phyloP scores from a whole-genome alignment of 257 asterid genomes.

The Salvia hispanica region DNA sequence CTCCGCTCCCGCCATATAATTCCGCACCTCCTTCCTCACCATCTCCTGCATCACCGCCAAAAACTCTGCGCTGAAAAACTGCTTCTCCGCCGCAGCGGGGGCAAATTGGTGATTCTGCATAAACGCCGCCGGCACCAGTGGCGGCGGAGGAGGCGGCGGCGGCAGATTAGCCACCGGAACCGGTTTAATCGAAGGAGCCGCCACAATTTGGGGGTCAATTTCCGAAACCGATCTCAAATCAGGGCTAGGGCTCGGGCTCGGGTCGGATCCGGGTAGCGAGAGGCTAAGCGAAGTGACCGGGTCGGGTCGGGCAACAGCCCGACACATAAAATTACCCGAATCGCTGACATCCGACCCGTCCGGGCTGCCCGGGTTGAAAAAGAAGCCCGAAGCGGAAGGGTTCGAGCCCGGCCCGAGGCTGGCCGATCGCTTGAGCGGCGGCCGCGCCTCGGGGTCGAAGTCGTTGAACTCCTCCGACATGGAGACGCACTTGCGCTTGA shows the following conservation, averaged over 20 bases:
- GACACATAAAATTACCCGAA: conserved; percentile 49
- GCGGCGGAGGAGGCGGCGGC: neutral
- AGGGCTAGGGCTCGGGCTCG: neutral
- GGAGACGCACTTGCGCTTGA: conserved; percentile 72
- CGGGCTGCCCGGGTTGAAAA: conserved; percentile 61
- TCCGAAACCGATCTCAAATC: neutral
- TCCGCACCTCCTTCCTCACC: conserved; percentile 50
- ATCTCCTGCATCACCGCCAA: conserved; percentile 68
- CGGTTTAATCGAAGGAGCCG: conserved; percentile 19
- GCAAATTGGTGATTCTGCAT: conserved; percentile 21
- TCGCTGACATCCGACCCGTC: conserved; percentile 68
- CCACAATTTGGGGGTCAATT: conserved; percentile 5
- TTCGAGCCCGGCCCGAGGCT: conserved; percentile 59
- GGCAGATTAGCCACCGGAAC: conserved; percentile 17
- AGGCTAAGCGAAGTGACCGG: conserved; percentile 62
- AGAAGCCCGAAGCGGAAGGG: conserved; percentile 43
- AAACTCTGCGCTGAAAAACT: conserved; percentile 65
- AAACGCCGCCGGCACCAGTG: too few relatives aligned
- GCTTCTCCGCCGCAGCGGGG: conserved; percentile 39
- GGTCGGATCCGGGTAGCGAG: conserved; percentile 58
- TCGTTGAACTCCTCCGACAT: conserved; percentile 66
- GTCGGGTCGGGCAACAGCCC: conserved; percentile 57
- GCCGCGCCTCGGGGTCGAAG: conserved; percentile 58
- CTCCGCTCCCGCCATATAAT: conserved; percentile 63
- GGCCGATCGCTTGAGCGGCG: conserved; percentile 64